These are phyloP conservation scores for Zasmidium angulare DNA, from an alignment of 2,329 filamentous ascomycete species.

Conservation along the genomic window DNA sequence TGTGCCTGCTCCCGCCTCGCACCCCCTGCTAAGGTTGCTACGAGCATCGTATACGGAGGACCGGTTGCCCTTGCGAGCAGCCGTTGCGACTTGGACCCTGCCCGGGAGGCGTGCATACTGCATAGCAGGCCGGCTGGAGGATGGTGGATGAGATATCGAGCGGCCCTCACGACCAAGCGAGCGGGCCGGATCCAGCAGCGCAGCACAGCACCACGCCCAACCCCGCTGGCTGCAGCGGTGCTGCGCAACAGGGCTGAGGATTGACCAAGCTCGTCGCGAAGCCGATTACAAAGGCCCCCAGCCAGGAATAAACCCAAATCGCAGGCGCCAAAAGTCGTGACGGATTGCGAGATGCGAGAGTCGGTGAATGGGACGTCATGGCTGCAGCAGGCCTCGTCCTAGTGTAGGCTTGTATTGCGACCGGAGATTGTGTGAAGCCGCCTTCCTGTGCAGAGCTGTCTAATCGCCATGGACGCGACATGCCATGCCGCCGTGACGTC, in stretches of 20 bases:
- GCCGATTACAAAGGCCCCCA: constrained; percentile 8
- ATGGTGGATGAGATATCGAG: background rate
- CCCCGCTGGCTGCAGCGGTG: constrained; percentile 6
- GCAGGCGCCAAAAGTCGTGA: constrained; percentile 6
- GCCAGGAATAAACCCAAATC: constrained; percentile 6
- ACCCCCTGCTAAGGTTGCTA: constrained; percentile 12
- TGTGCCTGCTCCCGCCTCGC: constrained; percentile 14
- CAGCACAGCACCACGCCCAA: background rate
- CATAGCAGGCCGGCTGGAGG: no score
- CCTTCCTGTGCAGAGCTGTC: background rate
- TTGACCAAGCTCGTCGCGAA: constrained; percentile 4
- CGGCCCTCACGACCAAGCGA: background rate
- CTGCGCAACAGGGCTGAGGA: constrained; percentile 9
- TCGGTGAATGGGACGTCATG: constrained; percentile 9
- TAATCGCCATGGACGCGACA: background rate
- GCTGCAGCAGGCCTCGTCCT: background rate
- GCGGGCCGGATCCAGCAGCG: background rate
- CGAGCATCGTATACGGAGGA: constrained; percentile 5
- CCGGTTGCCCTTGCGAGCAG: background rate
- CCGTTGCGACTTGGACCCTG: constrained; percentile 7
- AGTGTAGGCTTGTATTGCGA: background rate
- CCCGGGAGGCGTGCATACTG: constrained; percentile 9
- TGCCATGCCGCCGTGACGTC: background rate
- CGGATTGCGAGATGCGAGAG: background rate
- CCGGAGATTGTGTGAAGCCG: constrained; percentile 5